Evolutionary conservation across 2,329 filamentous ascomycete species (phyloP).

Genomic region (Fusarium hostae): DNA sequence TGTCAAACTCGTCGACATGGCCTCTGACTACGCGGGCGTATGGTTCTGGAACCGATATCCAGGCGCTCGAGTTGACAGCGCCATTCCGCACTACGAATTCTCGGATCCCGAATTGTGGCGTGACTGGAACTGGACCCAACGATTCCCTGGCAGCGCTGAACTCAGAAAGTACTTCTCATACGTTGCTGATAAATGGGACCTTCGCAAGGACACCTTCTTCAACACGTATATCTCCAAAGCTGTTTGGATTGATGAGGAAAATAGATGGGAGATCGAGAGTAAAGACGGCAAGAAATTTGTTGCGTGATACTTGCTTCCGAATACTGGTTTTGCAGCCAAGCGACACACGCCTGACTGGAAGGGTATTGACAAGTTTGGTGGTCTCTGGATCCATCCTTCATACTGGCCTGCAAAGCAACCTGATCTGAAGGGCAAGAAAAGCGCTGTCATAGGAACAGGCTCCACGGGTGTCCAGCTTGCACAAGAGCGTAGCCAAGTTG

Average conservation of each 20-base stretch:
- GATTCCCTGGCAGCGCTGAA: neutral
- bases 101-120: neutral
- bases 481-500: neutral
- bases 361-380: neutral
- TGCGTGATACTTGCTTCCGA: neutral
- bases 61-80: neutral
- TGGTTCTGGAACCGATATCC: conserved; percentile 1
- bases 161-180: neutral
- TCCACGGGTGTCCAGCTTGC: neutral
- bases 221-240: conserved; percentile 52
- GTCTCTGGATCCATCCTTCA: neutral
- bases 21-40: neutral
- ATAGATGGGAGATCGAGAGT: neutral
- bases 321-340: neutral
- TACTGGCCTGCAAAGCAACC: neutral
- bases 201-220: conserved; percentile 34
- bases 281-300: neutral
- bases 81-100: neutral
- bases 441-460: neutral
- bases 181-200: conserved; percentile 3
- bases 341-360: neutral
- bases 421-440: neutral
- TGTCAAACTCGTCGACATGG: neutral
- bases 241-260: neutral
- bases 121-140: neutral